Evolutionary conservation across 208 protist genomes (phyloP).

Genomic region (Acanthamoeba polyphaga): DNA sequence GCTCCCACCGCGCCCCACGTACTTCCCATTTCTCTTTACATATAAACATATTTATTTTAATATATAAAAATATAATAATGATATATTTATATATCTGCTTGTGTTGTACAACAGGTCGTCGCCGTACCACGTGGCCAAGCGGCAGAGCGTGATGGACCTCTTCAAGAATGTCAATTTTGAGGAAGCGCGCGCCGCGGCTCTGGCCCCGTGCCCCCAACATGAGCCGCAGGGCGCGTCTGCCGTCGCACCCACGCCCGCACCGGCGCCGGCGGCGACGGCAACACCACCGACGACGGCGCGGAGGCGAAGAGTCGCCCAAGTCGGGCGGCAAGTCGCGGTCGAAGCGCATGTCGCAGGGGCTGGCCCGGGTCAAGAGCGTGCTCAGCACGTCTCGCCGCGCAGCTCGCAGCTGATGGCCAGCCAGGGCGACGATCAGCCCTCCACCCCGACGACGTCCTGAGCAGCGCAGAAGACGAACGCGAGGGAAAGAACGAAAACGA

Average conservation of each 20-base stretch:
- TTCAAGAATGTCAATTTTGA: constrained; percentile 48
- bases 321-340: neutral
- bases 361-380: neutral
- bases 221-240: neutral
- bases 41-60: too few relatives aligned
- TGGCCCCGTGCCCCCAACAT: neutral
- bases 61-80: too few relatives aligned
- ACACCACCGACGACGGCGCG: neutral
- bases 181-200: neutral
- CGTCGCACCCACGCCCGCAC: neutral
- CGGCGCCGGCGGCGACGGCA: neutral
- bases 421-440: neutral
- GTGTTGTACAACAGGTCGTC: neutral
- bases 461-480: neutral
- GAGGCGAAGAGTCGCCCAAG: neutral
- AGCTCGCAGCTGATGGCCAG: neutral
- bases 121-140: constrained; percentile 39
- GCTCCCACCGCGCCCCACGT: constrained; percentile 14
- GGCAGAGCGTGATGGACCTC: constrained; percentile 34
- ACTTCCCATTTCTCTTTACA: too few relatives aligned
- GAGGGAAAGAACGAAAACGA: neutral
- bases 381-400: constrained; percentile 21
- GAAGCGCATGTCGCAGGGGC: constrained; percentile 31
- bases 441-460: too few relatives aligned
- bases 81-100: too few relatives aligned